Evolutionary conservation across 176 grass and related monocot genomes (phyloP).

Genomic region (Urochloa ruziziensis): DNA sequence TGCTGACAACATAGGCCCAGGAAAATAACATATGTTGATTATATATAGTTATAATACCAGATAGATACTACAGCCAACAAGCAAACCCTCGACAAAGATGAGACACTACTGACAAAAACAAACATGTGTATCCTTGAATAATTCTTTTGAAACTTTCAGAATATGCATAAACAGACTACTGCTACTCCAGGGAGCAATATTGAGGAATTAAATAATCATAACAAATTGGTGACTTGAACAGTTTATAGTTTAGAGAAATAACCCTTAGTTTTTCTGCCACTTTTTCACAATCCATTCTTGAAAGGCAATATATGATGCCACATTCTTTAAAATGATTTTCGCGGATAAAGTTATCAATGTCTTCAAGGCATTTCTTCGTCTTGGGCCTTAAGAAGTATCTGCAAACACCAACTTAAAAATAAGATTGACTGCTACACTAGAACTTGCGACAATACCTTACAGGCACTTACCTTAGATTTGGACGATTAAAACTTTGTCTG

Average conservation of each 20-base stretch:
- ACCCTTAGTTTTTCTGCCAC: constrained; percentile 84
- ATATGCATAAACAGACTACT: no score
- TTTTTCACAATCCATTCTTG: constrained; percentile 97
- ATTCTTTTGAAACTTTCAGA: no score
- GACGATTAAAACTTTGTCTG: constrained; percentile 90
- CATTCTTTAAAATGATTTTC: constrained; percentile 75
- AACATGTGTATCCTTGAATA: no score
- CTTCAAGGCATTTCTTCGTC: constrained; percentile 91
- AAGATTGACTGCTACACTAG: constrained; percentile 8
- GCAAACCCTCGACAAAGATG: no score
- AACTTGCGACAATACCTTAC: background rate
- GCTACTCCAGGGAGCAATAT: no score
- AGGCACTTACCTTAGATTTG: constrained; percentile 72
- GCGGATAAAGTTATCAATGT: constrained; percentile 76
- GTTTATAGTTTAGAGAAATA: constrained; percentile 24
- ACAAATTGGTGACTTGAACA: background rate
- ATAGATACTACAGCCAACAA: no score
- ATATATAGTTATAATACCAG: no score
- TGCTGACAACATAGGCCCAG: no score
- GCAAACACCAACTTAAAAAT: constrained; percentile 25
- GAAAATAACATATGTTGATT: no score
- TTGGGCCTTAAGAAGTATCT: constrained; percentile 74
- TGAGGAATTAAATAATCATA: background rate
- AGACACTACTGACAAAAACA: no score
- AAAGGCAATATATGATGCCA: constrained; percentile 93